phyloP scores from a whole-genome alignment of 148 eudicot species.

The Euryodendron excelsum region DNA sequence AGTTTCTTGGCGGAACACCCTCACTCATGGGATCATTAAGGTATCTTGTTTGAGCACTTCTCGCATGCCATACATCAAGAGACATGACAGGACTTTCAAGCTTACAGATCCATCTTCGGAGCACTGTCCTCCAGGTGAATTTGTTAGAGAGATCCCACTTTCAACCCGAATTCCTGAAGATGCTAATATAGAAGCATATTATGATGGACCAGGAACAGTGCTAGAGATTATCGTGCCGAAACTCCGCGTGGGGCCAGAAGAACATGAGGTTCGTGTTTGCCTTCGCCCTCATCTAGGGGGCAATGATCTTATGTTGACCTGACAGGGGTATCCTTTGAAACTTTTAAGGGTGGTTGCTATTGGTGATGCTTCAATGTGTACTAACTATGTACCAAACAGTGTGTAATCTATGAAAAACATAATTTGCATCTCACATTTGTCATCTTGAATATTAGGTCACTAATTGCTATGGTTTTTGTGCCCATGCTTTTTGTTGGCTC shows the following conservation, averaged over 20 bases:
- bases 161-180: slow-evolving; percentile 39
- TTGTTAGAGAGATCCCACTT: slow-evolving; percentile 35
- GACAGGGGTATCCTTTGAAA: not conserved
- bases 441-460: slow-evolving; percentile 8
- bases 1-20: slow-evolving; percentile 41
- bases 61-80: slow-evolving; percentile 31
- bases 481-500: slow-evolving; percentile 7
- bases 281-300: slow-evolving; percentile 27
- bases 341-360: not conserved
- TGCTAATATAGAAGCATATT: slow-evolving; percentile 42
- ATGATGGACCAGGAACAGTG: slow-evolving; percentile 27
- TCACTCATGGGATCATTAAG: slow-evolving; percentile 35
- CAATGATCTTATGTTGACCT: slow-evolving; percentile 22
- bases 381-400: slow-evolving; percentile 1
- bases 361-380: slow-evolving; percentile 19
- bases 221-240: slow-evolving; percentile 43
- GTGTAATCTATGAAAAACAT: slow-evolving; percentile 7
- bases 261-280: slow-evolving; percentile 42
- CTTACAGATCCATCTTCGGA: slow-evolving; percentile 34
- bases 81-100: slow-evolving; percentile 38
- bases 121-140: slow-evolving; percentile 43
- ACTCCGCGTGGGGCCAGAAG: slow-evolving; percentile 37
- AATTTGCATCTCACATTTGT: not conserved
- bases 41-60: slow-evolving; percentile 35
- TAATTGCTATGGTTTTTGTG: slow-evolving; percentile 12